Conservation (phyloP, 129 eudicot species). For the Lonicera japonica region DNA sequence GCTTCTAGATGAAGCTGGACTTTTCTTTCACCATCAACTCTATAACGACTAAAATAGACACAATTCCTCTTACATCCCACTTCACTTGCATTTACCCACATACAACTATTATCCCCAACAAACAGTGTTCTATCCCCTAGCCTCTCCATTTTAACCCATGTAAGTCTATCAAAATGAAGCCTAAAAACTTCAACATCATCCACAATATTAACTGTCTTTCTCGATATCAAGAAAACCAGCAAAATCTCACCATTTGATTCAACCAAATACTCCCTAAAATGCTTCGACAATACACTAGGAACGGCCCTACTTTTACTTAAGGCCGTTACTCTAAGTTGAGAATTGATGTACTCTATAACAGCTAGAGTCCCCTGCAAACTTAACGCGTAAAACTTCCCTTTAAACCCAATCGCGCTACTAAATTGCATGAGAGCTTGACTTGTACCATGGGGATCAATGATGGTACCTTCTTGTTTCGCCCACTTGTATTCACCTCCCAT, state of each 20-base stretch:
- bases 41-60: constrained; percentile 9
- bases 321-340: constrained; percentile 5
- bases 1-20: too few species aligned
- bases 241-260: constrained; percentile 33
- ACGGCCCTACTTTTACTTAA: constrained; percentile 24
- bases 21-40: neutral
- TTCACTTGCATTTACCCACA: constrained; percentile 13
- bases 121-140: constrained; percentile 18
- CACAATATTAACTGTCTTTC: constrained; percentile 1
- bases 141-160: constrained; percentile 20
- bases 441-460: constrained; percentile 14
- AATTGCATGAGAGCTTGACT: constrained; percentile 9
- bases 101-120: constrained; percentile 17
- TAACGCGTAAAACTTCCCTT: constrained; percentile 31
- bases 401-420: constrained; percentile 21
- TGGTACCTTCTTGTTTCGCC: neutral
- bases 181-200: constrained; percentile 22
- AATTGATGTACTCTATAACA: constrained; percentile 16
- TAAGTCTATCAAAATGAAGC: constrained; percentile 8
- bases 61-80: constrained; percentile 18
- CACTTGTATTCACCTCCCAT: neutral
- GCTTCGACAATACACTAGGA: constrained; percentile 14
- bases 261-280: constrained; percentile 20
- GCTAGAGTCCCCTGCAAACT: constrained; percentile 32
- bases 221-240: constrained; percentile 18